Evolutionary conservation across 2,329 filamentous ascomycete species (phyloP).

Genomic region (Penicillium decumbens): DNA sequence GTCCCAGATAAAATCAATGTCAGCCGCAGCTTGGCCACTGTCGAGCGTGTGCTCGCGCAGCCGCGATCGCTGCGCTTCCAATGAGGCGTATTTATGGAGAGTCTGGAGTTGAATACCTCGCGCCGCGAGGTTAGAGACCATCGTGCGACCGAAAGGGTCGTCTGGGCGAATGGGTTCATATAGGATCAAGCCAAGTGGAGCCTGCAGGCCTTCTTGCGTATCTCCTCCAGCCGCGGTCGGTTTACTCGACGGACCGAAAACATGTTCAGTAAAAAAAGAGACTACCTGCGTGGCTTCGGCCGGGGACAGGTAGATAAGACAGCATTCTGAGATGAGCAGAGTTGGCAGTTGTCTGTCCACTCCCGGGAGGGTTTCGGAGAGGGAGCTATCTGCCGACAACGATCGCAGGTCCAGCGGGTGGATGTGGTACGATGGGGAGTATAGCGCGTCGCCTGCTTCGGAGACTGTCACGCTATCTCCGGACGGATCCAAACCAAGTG

Average conservation of each 20-base stretch:
- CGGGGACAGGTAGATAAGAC: constrained; percentile 78
- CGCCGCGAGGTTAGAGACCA: constrained; percentile 82
- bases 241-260: constrained; percentile 36
- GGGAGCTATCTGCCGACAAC: constrained; percentile 34
- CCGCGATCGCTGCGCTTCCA: constrained; percentile 63
- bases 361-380: constrained; percentile 37
- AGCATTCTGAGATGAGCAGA: constrained; percentile 88
- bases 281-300: constrained; percentile 61
- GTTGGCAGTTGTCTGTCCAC: constrained; percentile 64
- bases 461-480: constrained; percentile 35
- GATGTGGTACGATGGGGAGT: constrained; percentile 48
- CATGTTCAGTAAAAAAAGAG: constrained; percentile 57
- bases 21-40: constrained; percentile 52
- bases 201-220: not conserved
- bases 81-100: constrained; percentile 64
- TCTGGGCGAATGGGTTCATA: constrained; percentile 86
- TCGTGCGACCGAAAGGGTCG: constrained; percentile 84
- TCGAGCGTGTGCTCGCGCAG: constrained; percentile 64
- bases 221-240: not conserved
- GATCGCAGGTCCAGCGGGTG: constrained; percentile 68
- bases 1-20: constrained; percentile 69
- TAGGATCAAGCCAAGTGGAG: constrained; percentile 60
- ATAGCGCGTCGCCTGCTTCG: constrained; percentile 40
- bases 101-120: constrained; percentile 82
- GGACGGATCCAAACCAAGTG: constrained; percentile 28